Evolutionary conservation across 768 basidiomycete species (phyloP).

Genomic region (Leucocoprinus birnbaumii): DNA sequence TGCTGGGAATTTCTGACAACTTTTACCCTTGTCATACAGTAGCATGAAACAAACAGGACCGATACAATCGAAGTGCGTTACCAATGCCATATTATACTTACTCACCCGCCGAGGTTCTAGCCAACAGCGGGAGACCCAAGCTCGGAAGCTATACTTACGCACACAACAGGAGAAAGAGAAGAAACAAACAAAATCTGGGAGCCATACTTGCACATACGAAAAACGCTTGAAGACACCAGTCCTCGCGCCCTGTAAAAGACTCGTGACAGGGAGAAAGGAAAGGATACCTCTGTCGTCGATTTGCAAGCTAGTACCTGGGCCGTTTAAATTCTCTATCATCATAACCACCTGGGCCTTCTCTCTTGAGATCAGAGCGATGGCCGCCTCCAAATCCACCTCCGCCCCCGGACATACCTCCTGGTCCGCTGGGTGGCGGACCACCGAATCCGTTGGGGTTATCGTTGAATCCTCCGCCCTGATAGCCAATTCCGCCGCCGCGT

Average conservation of each 20-base stretch:
- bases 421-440: constrained; percentile 31
- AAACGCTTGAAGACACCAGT: not conserved
- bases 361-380: constrained; percentile 73
- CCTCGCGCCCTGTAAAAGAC: constrained; percentile 4
- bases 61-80: not conserved
- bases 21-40: constrained; percentile 4
- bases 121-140: not conserved
- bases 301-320: constrained; percentile 62
- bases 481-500: constrained; percentile 74
- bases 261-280: constrained; percentile 11
- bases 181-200: constrained; percentile 7
- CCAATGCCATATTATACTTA: constrained; percentile 9
- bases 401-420: constrained; percentile 38
- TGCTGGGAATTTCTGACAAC: not conserved
- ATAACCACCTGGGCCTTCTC: constrained; percentile 72
- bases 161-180: constrained; percentile 13
- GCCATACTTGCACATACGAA: constrained; percentile 16
- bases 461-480: constrained; percentile 57
- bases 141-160: constrained; percentile 20
- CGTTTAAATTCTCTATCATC: constrained; percentile 84
- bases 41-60: not conserved
- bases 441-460: constrained; percentile 54
- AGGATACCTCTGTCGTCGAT: constrained; percentile 12
- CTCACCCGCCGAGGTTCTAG: constrained; percentile 9
- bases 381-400: constrained; percentile 41